phyloP scores from a whole-genome alignment of 169 alveolate species.

The Plasmodium inui region DNA sequence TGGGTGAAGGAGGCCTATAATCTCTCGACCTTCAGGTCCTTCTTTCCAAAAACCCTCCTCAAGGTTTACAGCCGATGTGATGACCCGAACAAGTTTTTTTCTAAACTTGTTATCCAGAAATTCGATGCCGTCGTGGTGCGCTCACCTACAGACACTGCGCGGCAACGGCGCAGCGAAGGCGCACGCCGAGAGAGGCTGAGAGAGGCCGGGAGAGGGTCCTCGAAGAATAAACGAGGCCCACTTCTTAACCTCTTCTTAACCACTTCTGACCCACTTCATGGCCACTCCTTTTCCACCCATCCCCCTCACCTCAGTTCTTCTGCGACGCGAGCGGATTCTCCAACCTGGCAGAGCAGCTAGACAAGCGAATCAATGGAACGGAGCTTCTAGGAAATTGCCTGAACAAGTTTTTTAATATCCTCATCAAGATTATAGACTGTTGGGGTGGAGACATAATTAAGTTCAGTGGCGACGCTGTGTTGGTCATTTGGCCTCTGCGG shows the following conservation, averaged over 20 bases:
- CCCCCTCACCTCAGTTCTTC: conserved; percentile 57
- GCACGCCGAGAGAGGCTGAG: not conserved
- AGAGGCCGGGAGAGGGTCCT: not conserved
- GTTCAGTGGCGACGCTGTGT: conserved; percentile 91
- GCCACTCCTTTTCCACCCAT: not conserved
- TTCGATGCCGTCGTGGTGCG: conserved; percentile 56
- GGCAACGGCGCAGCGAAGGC: no score
- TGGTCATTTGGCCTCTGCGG: conserved; percentile 88
- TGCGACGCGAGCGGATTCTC: conserved; percentile 90
- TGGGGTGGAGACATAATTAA: conserved; percentile 92
- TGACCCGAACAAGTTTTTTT: conserved; percentile 27
- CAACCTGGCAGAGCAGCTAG: conserved; percentile 85
- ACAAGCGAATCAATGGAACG: conserved; percentile 84
- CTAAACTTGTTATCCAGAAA: conserved; percentile 36
- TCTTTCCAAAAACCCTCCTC: conserved; percentile 43
- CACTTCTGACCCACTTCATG: not conserved
- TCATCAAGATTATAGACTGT: conserved; percentile 83
- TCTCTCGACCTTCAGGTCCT: conserved; percentile 23
- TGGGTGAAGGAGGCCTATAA: conserved; percentile 10
- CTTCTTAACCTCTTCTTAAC: not conserved
- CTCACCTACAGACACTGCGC: no score
- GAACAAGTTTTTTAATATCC: conserved; percentile 86
- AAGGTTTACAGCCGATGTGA: conserved; percentile 31
- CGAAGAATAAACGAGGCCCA: no score
- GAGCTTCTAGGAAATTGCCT: conserved; percentile 86